These are phyloP conservation scores for Yarrowia yakushimensis DNA, from an alignment of 805 yeast species.

Conservation along the genomic window DNA sequence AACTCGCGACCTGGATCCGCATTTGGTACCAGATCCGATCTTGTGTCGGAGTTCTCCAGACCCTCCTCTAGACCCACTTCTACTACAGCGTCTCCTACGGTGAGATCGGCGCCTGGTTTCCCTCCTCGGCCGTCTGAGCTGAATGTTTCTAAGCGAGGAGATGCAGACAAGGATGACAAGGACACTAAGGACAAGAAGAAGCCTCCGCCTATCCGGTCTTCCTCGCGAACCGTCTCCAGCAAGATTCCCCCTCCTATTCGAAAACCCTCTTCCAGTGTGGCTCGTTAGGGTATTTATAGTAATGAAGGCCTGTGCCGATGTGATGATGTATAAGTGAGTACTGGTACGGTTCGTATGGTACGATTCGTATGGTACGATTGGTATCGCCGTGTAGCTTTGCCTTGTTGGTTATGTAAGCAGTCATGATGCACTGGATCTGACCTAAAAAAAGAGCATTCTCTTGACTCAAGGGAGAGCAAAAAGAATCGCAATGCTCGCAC, in stretches of 20 bases:
- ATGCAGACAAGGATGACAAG: background rate
- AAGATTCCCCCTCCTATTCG: slow-evolving; percentile 24
- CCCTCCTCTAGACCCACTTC: background rate
- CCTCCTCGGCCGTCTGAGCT: slow-evolving; percentile 14
- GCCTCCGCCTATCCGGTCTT: slow-evolving; percentile 29
- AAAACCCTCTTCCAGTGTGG: slow-evolving; percentile 18
- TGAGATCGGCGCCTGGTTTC: background rate
- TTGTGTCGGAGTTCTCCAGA: background rate
- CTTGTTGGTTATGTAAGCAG: too few relatives aligned
- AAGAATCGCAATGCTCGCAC: background rate
- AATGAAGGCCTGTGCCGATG: background rate
- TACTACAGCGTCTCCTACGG: slow-evolving; percentile 1
- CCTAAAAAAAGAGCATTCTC: background rate
- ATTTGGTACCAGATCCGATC: background rate
- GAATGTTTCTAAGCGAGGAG: slow-evolving; percentile 17
- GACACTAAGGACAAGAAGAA: background rate
- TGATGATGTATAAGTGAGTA: background rate
- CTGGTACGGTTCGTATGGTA: background rate
- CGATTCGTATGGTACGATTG: too few relatives aligned
- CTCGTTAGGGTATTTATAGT: slow-evolving; percentile 16
- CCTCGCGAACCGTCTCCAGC: slow-evolving; percentile 29
- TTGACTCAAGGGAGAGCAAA: too few relatives aligned
- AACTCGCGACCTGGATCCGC: background rate
- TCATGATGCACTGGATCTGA: background rate
- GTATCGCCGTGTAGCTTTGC: background rate